Evolutionary conservation across 2,329 filamentous ascomycete genomes (phyloP).

Genomic region (Alternaria infectoria): DNA sequence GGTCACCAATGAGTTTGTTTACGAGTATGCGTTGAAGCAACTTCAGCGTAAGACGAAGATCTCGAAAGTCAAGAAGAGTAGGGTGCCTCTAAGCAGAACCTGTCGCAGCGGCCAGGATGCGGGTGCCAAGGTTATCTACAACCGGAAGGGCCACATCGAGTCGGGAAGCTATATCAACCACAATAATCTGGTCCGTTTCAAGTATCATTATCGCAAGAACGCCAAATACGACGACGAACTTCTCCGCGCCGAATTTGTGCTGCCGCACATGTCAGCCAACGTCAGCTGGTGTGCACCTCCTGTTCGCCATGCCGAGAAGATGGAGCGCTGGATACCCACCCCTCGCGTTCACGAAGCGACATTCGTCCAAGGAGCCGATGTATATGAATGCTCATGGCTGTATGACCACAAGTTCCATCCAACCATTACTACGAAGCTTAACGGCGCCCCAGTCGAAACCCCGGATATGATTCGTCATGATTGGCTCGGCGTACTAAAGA

Average conservation of each 20-base stretch:
- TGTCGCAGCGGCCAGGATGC: slow-evolving; percentile 56
- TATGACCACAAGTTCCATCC: slow-evolving; percentile 52
- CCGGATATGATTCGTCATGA: slow-evolving; percentile 61
- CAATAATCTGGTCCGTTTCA: slow-evolving; percentile 60
- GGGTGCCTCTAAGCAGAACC: slow-evolving; percentile 47
- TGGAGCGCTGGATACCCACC: slow-evolving; percentile 62
- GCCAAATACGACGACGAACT: slow-evolving; percentile 62
- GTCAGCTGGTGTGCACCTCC: slow-evolving; percentile 63
- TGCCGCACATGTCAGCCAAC: slow-evolving; percentile 61
- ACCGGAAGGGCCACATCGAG: slow-evolving; percentile 60
- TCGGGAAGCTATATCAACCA: slow-evolving; percentile 62
- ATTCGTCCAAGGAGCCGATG: slow-evolving; percentile 60
- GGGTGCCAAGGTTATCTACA: slow-evolving; percentile 59
- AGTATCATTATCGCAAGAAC: slow-evolving; percentile 62
- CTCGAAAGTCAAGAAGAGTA: slow-evolving; percentile 47
- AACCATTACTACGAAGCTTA: slow-evolving; percentile 52
- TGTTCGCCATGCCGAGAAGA: slow-evolving; percentile 57
- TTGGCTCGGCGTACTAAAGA: slow-evolving; percentile 50
- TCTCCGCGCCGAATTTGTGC: slow-evolving; percentile 61
- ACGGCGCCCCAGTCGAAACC: slow-evolving; percentile 58
- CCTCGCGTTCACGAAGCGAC: slow-evolving; percentile 62
- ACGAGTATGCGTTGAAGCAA: slow-evolving; percentile 52
- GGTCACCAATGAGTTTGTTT: slow-evolving; percentile 57
- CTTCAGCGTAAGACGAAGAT: slow-evolving; percentile 44
- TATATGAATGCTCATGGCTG: slow-evolving; percentile 58